Evolutionary conservation across 1,284 basidiomycete species (phyloP).

Genomic region (Afroboletus lepidellus): DNA sequence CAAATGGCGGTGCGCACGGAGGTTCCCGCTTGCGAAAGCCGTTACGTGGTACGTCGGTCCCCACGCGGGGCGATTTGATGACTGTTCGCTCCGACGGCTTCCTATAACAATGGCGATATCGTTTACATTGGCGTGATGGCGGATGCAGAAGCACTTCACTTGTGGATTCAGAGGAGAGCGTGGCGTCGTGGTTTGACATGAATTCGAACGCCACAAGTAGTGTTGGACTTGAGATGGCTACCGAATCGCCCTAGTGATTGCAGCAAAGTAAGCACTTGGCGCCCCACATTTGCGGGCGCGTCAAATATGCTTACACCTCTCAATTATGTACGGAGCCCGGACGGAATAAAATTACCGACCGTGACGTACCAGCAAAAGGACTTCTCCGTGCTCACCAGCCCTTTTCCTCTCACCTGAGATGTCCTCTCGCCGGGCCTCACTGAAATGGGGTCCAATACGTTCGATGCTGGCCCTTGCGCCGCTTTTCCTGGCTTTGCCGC

Average conservation of each 20-base stretch:
- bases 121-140: slow-evolving; percentile 25
- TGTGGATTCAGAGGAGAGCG: slow-evolving; percentile 21
- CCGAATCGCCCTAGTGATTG: neutral
- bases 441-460: slow-evolving; percentile 43
- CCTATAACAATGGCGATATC: neutral
- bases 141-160: slow-evolving; percentile 19
- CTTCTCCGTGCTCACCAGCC: neutral
- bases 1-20: slow-evolving; percentile 81
- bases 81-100: no score
- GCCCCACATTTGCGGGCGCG: no score
- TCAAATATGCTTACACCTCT: no score
- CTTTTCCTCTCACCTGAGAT: slow-evolving; percentile 6
- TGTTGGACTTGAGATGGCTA: neutral
- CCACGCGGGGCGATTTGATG: no score
- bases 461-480: slow-evolving; percentile 48
- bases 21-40: slow-evolving; percentile 80
- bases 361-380: no score
- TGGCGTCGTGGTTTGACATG: neutral
- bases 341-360: no score
- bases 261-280: no score
- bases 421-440: slow-evolving; percentile 4
- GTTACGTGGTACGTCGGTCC: slow-evolving; percentile 52
- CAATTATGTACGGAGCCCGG: no score
- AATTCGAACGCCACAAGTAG: neutral
- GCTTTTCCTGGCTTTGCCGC: slow-evolving; percentile 43